Percentiles rank a stretch among this genome's conserved stretches.
Conservation (phyloP, 2,329 filamentous ascomycete species). For the Dendryphion nanum region DNA sequence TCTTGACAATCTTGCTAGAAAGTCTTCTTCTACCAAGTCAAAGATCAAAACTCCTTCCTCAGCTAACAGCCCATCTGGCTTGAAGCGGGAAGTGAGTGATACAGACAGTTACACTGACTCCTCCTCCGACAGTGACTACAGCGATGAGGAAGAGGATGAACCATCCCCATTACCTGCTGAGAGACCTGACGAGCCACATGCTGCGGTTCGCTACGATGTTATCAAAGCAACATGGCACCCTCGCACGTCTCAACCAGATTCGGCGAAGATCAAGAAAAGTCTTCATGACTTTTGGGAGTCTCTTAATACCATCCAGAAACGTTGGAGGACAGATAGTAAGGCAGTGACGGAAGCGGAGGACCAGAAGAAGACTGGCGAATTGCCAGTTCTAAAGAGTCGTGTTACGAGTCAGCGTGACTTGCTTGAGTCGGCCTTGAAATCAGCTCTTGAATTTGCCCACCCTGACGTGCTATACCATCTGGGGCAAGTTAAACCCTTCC, state of each 20-base stretch:
- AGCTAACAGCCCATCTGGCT: constrained; percentile 7
- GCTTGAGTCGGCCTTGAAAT: constrained; percentile 52
- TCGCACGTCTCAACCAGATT: constrained; percentile 49
- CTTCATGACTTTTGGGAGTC: constrained; percentile 60
- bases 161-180: constrained; percentile 54
- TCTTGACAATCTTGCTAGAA: constrained; percentile 27
- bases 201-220: constrained; percentile 57
- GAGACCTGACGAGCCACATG: constrained; percentile 53
- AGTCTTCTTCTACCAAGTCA: constrained; percentile 13
- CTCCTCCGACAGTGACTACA: constrained; percentile 51
- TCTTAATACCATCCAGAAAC: constrained; percentile 58
- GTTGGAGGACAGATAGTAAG: constrained; percentile 59
- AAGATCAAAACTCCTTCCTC: constrained; percentile 3
- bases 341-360: constrained; percentile 59
- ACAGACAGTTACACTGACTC: constrained; percentile 49
- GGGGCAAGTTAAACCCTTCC: constrained; percentile 39
- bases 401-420: constrained; percentile 58
- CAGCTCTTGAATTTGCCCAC: constrained; percentile 48
- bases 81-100: constrained; percentile 38
- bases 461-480: constrained; percentile 44
- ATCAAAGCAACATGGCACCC: constrained; percentile 62
- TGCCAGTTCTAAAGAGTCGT: constrained; percentile 55
- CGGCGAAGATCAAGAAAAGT: constrained; percentile 54
- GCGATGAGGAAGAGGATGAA: constrained; percentile 55
- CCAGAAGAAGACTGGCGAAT: constrained; percentile 54